phyloP scores from a whole-genome alignment of 148 eudicot species.

The Nyssa sinensis region DNA sequence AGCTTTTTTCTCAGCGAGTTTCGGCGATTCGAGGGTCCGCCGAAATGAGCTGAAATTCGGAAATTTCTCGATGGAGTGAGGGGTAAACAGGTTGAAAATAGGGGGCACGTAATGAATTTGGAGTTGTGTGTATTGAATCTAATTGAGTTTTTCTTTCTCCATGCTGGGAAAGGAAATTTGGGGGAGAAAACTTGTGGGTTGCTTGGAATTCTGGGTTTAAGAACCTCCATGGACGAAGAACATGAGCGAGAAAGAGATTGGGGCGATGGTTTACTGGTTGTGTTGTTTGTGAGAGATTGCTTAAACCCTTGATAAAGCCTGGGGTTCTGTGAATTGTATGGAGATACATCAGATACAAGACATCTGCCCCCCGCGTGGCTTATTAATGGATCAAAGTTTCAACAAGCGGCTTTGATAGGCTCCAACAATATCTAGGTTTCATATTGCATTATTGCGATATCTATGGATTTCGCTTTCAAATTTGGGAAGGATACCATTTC shows the following conservation, averaged over 20 bases:
- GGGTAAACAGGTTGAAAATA: constrained; percentile 20
- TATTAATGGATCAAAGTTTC: too few species aligned
- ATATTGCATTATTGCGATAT: too few species aligned
- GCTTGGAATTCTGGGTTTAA: constrained; percentile 21
- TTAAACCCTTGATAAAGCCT: constrained; percentile 9
- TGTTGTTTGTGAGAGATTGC: not conserved
- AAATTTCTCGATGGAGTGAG: constrained; percentile 23
- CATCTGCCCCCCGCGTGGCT: too few species aligned
- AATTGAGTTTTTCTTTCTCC: constrained; percentile 24
- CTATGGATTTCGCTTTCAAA: too few species aligned
- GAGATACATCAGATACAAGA: too few species aligned
- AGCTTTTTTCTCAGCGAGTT: constrained; percentile 75
- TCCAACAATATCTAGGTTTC: too few species aligned
- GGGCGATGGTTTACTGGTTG: not conserved
- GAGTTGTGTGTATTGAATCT: constrained; percentile 30
- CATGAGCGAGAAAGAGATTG: not conserved
- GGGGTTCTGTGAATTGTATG: not conserved
- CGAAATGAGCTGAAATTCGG: constrained; percentile 46
- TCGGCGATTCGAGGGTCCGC: constrained; percentile 48
- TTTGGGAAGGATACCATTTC: too few species aligned
- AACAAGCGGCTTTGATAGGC: too few species aligned
- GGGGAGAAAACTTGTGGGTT: constrained; percentile 14
- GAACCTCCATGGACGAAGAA: constrained; percentile 36
- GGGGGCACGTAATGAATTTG: constrained; percentile 13
- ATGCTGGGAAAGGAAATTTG: constrained; percentile 21